Percentiles rank a stretch among this genome's conserved stretches.
Evolutionary conservation across 805 yeast species (phyloP).

Genomic region (Candida ficus): DNA sequence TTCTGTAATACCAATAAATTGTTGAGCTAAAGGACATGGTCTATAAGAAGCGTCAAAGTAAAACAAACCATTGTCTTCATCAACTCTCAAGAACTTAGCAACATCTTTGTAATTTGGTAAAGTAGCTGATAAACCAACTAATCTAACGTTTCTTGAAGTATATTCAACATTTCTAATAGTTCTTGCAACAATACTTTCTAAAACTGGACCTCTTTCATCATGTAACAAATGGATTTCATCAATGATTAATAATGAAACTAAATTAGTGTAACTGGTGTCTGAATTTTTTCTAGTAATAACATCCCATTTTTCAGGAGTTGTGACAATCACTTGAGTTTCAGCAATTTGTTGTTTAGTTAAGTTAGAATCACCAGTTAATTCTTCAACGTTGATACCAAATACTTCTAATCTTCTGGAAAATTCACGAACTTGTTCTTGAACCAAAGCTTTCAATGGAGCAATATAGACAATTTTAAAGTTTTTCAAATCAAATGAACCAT

Average conservation of each 20-base stretch:
- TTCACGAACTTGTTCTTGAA: slow-evolving; percentile 90
- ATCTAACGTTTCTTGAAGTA: slow-evolving; percentile 48
- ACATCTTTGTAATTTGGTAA: slow-evolving; percentile 87
- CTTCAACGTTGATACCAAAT: slow-evolving; percentile 70
- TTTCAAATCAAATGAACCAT: slow-evolving; percentile 47
- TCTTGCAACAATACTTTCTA: slow-evolving; percentile 84
- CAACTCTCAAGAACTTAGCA: slow-evolving; percentile 71
- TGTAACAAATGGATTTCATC: slow-evolving; percentile 93
- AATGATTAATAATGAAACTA: slow-evolving; percentile 68
- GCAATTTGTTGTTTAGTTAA: slow-evolving; percentile 69
- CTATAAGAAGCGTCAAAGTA: slow-evolving; percentile 79
- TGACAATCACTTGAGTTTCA: slow-evolving; percentile 77
- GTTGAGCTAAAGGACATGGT: slow-evolving; percentile 91
- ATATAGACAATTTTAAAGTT: slow-evolving; percentile 78
- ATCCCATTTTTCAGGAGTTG: slow-evolving; percentile 98
- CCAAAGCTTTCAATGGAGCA: slow-evolving; percentile 92
- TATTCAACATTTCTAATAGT: slow-evolving; percentile 44
- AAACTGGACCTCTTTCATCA: slow-evolving; percentile 92
- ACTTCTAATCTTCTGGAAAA: slow-evolving; percentile 62
- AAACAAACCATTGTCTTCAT: slow-evolving; percentile 54
- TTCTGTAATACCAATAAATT: slow-evolving; percentile 83
- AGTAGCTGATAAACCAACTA: slow-evolving; percentile 90
- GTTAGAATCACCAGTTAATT: slow-evolving; percentile 86
- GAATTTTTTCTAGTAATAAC: slow-evolving; percentile 80
- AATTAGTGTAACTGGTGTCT: slow-evolving; percentile 57